These are phyloP conservation scores for Flaveria robusta DNA, from an alignment of 129 eudicot species.

Conservation along the genomic window DNA sequence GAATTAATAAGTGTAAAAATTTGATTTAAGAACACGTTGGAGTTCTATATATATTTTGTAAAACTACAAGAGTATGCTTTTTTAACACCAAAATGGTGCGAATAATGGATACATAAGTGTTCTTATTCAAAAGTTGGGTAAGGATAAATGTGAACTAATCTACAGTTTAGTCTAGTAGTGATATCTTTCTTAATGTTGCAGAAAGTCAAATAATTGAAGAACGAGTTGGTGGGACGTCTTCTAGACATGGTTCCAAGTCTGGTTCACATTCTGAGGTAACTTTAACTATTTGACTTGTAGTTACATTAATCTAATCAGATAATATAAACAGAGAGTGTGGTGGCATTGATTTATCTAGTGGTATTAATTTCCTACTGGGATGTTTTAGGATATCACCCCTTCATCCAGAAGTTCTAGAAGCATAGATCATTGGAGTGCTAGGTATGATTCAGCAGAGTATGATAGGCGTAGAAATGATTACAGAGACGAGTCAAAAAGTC, in stretches of 20 bases:
- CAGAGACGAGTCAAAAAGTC: constrained; percentile 52
- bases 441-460: constrained; percentile 38
- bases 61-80: background rate
- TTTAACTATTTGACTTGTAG: background rate
- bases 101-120: background rate
- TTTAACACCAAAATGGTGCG: background rate
- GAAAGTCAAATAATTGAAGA: constrained; percentile 56
- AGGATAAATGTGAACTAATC: background rate
- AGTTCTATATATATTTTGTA: background rate
- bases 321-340: background rate
- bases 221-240: constrained; percentile 35
- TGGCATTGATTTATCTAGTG: background rate
- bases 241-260: constrained; percentile 37
- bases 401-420: constrained; percentile 52
- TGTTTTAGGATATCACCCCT: constrained; percentile 45
- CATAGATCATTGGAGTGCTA: constrained; percentile 37
- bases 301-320: background rate
- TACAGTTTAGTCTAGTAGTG: constrained; percentile 17
- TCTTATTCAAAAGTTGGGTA: background rate
- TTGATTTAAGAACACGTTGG: background rate
- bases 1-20: background rate
- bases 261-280: constrained; percentile 46
- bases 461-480: constrained; percentile 50
- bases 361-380: constrained; percentile 9
- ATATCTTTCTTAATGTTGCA: constrained; percentile 42